Conservation (phyloP, 73 alveolate species). For the Urostyla sp. region DNA sequence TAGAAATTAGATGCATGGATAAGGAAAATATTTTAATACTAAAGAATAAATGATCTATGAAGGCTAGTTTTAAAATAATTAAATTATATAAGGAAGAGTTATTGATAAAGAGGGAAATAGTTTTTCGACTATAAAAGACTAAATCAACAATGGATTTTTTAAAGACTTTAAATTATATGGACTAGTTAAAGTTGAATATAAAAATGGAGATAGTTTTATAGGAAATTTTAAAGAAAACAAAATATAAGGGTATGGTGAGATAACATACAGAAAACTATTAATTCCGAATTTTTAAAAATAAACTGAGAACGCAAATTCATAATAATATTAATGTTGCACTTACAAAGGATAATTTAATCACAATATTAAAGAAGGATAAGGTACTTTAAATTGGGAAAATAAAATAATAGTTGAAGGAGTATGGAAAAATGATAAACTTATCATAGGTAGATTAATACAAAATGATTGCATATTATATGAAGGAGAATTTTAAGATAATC, state of each 20-base stretch:
- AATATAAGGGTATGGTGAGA: conserved; percentile 50
- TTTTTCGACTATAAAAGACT: conserved; percentile 4
- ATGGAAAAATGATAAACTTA: conserved; percentile 19
- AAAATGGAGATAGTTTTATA: conserved; percentile 24
- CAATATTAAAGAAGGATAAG: conserved; percentile 73
- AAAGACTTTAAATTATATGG: conserved; percentile 44
- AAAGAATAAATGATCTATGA: conserved; percentile 62
- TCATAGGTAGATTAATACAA: conserved; percentile 12
- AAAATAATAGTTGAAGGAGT: conserved; percentile 46
- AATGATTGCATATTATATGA: conserved; percentile 7
- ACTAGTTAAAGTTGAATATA: conserved; percentile 28
- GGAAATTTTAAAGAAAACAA: conserved; percentile 52
- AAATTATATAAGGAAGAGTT: neutral
- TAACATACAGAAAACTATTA: conserved; percentile 19
- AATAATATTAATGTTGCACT: neutral
- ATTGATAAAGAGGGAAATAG: conserved; percentile 34
- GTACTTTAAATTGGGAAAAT: conserved; percentile 74
- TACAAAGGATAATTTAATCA: conserved; percentile 82
- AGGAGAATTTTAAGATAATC: conserved; percentile 34
- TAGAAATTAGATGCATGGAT: conserved; percentile 68
- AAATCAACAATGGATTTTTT: conserved; percentile 26
- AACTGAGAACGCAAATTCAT: neutral
- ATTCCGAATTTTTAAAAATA: conserved; percentile 17
- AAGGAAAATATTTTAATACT: conserved; percentile 55
- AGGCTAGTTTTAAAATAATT: conserved; percentile 68